Percentiles rank a stretch among this genome's conserved stretches.
Evolutionary conservation across 495 filamentous ascomycete species (phyloP).

Genomic region (Neurospora sp.): DNA sequence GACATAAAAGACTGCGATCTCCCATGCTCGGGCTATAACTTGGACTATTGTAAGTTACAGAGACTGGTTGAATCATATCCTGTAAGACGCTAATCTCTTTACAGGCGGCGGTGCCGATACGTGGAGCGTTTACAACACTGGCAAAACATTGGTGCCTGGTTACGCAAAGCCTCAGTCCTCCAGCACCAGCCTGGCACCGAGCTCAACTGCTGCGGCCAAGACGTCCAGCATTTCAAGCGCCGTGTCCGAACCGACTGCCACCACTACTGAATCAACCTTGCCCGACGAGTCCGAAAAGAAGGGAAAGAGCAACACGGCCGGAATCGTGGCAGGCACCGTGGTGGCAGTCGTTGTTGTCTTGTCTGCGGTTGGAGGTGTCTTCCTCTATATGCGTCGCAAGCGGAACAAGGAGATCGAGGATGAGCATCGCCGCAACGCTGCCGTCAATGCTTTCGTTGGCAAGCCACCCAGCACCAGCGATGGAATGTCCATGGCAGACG

Average conservation of each 20-base stretch:
- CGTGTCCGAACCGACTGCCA: conserved; percentile 2
- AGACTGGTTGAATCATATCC: background rate
- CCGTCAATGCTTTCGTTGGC: conserved; percentile 56
- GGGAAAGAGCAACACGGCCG: conserved; percentile 37
- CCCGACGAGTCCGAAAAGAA: conserved; percentile 31
- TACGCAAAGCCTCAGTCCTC: background rate
- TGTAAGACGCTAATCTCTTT: conserved; percentile 17
- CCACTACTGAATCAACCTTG: conserved; percentile 17
- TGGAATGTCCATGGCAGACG: conserved; percentile 59
- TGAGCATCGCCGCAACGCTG: conserved; percentile 65
- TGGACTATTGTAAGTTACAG: conserved; percentile 46
- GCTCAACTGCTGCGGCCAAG: conserved; percentile 5
- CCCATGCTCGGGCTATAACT: conserved; percentile 43
- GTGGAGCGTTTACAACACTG: conserved; percentile 43
- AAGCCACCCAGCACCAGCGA: conserved; percentile 47
- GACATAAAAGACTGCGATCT: conserved; percentile 43
- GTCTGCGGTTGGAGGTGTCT: conserved; percentile 53
- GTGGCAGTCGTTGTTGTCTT: conserved; percentile 66
- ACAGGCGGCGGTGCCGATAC: conserved; percentile 42
- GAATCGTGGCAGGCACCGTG: conserved; percentile 82
- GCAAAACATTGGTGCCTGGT: conserved; percentile 7
- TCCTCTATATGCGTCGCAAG: conserved; percentile 67
- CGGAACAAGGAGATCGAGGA: conserved; percentile 65
- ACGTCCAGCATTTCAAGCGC: conserved; percentile 10
- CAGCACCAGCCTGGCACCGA: background rate